phyloP scores from a whole-genome alignment of 2,329 filamentous ascomycete species.

The Fusarium anguioides region DNA sequence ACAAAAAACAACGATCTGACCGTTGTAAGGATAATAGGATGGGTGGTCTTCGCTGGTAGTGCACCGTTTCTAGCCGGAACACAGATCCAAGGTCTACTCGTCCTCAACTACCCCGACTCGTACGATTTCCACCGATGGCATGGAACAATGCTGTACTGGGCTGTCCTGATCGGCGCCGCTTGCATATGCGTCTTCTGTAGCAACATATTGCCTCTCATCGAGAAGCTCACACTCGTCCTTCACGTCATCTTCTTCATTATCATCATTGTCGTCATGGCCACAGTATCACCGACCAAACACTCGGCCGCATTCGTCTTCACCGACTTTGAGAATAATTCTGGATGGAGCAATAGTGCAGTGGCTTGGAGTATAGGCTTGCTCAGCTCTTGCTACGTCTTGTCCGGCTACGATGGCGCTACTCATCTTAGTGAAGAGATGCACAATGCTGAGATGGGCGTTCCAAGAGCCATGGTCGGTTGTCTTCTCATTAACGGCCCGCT shows the following conservation, averaged over 20 bases:
- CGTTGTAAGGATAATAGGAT: slow-evolving; percentile 16
- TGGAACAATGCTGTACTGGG: slow-evolving; percentile 34
- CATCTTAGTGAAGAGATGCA: slow-evolving; percentile 39
- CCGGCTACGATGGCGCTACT: slow-evolving; percentile 33
- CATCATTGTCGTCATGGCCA: slow-evolving; percentile 21
- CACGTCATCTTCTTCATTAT: slow-evolving; percentile 20
- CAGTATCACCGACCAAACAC: slow-evolving; percentile 19
- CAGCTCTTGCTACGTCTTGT: slow-evolving; percentile 33
- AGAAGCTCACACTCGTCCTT: slow-evolving; percentile 12
- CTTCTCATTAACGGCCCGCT: slow-evolving; percentile 26
- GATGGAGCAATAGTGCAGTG: slow-evolving; percentile 23
- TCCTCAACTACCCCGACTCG: slow-evolving; percentile 23
- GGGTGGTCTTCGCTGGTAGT: slow-evolving; percentile 26
- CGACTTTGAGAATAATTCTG: slow-evolving; percentile 32
- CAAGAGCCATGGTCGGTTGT: slow-evolving; percentile 22
- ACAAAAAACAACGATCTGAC: background rate
- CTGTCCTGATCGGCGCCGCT: slow-evolving; percentile 1
- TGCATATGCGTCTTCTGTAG: slow-evolving; percentile 26
- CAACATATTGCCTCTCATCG: slow-evolving; percentile 18
- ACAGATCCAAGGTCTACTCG: slow-evolving; percentile 30
- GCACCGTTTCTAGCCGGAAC: slow-evolving; percentile 35
- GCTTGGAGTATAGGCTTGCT: slow-evolving; percentile 38
- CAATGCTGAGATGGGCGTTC: slow-evolving; percentile 22
- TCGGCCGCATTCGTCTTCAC: slow-evolving; percentile 27
- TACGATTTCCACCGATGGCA: slow-evolving; percentile 35